These are phyloP conservation scores for Dimocarpus longan DNA, from an alignment of 345 rosid genomes.

Conservation along the genomic window DNA sequence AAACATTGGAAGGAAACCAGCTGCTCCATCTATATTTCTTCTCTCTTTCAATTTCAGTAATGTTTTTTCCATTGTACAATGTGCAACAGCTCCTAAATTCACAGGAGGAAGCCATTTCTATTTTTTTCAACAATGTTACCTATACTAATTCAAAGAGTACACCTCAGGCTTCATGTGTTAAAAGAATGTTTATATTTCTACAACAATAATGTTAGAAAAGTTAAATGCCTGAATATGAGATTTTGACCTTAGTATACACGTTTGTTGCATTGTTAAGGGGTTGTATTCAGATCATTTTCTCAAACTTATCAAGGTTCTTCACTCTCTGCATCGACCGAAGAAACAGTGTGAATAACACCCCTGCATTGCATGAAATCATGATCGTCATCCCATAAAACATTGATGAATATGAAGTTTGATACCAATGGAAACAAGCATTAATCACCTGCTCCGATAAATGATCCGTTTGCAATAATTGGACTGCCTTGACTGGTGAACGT, in stretches of 20 bases:
- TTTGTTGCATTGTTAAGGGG: not conserved
- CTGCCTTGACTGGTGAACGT: constrained; percentile 68
- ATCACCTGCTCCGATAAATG: constrained; percentile 83
- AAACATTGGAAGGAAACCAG: not conserved
- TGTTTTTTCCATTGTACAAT: constrained; percentile 3
- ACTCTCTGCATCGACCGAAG: constrained; percentile 79
- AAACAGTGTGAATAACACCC: constrained; percentile 59
- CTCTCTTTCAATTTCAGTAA: not conserved
- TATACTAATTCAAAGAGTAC: not conserved
- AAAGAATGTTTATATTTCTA: not conserved
- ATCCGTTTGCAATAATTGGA: constrained; percentile 69
- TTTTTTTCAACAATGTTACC: not conserved
- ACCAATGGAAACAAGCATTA: not conserved
- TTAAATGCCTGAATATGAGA: constrained; percentile 8
- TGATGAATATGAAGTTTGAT: not conserved
- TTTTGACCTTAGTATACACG: not conserved
- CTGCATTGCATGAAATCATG: constrained; percentile 42
- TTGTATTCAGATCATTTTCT: constrained; percentile 79
- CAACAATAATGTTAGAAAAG: not conserved
- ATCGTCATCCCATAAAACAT: constrained; percentile 1
- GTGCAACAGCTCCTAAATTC: constrained; percentile 4
- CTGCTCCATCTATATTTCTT: not conserved
- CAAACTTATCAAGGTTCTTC: constrained; percentile 78
- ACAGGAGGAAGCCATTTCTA: constrained; percentile 1
- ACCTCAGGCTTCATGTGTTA: not conserved